phyloP scores from a whole-genome alignment of 306 rosid species.

The Castanospermum australe region DNA sequence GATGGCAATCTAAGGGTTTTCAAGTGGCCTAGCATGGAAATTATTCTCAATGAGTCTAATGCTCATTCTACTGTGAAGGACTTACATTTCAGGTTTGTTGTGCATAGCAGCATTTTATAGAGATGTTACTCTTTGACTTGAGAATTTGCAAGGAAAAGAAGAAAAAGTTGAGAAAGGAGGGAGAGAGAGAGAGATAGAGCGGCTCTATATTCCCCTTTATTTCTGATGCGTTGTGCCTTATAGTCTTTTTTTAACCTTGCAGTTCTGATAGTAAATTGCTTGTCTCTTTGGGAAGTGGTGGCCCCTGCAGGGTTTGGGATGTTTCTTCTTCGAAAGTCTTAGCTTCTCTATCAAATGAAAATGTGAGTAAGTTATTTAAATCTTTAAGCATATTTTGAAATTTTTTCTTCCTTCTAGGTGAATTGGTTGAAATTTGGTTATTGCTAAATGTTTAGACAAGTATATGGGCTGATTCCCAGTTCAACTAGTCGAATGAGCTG shows the following conservation, averaged over 20 bases:
- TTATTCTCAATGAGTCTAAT: conserved; percentile 53
- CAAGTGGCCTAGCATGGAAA: conserved; percentile 93
- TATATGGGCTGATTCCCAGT: neutral
- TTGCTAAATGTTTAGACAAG: neutral
- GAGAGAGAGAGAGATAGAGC: neutral
- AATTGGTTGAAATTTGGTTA: neutral
- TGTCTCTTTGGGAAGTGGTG: conserved; percentile 76
- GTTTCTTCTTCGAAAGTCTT: conserved; percentile 53
- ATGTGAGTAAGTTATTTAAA: conserved; percentile 51
- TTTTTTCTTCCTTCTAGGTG: conserved; percentile 1
- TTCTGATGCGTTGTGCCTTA: conserved; percentile 31
- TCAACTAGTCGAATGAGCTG: neutral
- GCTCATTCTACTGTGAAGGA: conserved; percentile 78
- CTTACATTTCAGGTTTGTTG: conserved; percentile 79
- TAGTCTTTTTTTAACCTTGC: conserved; percentile 38
- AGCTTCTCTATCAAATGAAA: conserved; percentile 63
- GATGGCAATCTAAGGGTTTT: conserved; percentile 84
- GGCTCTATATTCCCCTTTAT: conserved; percentile 11
- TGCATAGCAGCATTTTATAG: neutral
- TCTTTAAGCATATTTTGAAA: conserved; percentile 17
- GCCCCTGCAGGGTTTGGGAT: conserved; percentile 95
- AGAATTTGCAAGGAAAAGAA: conserved; percentile 9
- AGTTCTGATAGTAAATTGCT: conserved; percentile 84
- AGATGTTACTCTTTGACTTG: conserved; percentile 10
- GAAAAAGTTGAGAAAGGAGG: neutral